phyloP scores from a whole-genome alignment of 345 rosid genomes.

The Eucalyptus microcorys region DNA sequence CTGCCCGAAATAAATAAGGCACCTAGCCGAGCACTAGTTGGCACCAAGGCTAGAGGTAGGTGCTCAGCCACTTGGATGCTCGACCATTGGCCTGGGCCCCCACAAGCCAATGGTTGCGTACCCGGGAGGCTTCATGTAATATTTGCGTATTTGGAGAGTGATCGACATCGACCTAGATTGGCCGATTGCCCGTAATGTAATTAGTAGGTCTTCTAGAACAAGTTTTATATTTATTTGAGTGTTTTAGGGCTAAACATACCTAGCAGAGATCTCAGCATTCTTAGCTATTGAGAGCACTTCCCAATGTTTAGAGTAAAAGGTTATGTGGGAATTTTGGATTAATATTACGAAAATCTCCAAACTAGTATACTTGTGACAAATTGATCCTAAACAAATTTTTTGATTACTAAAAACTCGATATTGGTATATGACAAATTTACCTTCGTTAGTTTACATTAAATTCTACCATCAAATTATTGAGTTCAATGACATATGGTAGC shows the following conservation, averaged over 20 bases:
- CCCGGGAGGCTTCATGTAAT: background rate
- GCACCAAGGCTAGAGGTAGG: background rate
- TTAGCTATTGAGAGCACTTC: background rate
- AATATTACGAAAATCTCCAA: too few relatives aligned
- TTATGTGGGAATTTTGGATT: background rate
- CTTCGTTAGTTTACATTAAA: accelerated
- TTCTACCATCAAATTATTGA: too few relatives aligned
- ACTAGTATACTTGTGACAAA: too few relatives aligned
- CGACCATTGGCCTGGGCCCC: background rate
- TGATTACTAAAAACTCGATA: too few relatives aligned
- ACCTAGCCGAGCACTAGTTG: background rate
- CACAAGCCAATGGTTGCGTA: background rate
- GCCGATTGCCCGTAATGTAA: background rate
- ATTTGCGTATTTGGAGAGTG: background rate
- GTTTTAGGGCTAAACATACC: background rate
- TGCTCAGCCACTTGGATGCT: background rate
- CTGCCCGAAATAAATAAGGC: background rate
- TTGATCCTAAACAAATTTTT: accelerated
- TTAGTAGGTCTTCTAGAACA: too few relatives aligned
- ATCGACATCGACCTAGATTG: background rate
- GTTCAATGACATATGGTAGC: too few relatives aligned
- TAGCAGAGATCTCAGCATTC: background rate
- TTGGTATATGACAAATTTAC: too few relatives aligned
- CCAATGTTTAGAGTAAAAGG: background rate
- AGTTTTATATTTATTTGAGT: background rate